phyloP scores from a whole-genome alignment of 345 rosid species.

The Hypericum androsaemum region DNA sequence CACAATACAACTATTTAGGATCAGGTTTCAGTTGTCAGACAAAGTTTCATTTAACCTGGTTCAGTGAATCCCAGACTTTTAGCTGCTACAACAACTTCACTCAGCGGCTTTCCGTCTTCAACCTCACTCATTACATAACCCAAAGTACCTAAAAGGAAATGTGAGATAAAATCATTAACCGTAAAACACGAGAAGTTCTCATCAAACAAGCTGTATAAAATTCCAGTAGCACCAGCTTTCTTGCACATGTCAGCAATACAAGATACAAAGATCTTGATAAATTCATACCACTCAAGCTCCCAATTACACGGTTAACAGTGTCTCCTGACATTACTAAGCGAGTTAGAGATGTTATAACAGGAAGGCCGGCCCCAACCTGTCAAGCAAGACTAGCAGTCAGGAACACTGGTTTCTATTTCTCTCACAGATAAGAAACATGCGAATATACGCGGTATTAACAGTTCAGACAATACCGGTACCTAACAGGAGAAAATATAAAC shows the following conservation, averaged over 20 bases:
- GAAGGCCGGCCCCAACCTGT: conserved; percentile 95
- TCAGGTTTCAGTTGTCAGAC: too few species aligned
- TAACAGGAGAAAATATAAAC: too few species aligned
- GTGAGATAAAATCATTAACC: background rate
- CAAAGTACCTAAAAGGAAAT: conserved; percentile 48
- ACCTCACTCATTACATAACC: conserved; percentile 96
- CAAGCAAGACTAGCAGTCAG: conserved; percentile 4
- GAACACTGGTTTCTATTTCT: too few species aligned
- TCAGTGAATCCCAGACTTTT: conserved; percentile 87
- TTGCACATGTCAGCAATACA: too few species aligned
- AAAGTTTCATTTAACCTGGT: conserved; percentile 42
- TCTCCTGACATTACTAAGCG: conserved; percentile 81
- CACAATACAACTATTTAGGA: too few species aligned
- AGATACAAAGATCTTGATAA: conserved; percentile 11
- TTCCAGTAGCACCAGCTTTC: background rate
- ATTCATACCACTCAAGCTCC: conserved; percentile 76
- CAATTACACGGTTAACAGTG: conserved; percentile 49
- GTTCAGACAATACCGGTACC: too few species aligned
- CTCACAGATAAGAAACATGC: too few species aligned
- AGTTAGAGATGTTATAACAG: conserved; percentile 68
- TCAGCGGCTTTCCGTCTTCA: conserved; percentile 78
- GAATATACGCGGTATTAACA: too few species aligned
- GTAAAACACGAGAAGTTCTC: background rate
- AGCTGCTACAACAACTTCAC: conserved; percentile 82
- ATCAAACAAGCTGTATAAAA: conserved; percentile 4